Percentiles rank a stretch among this genome's conserved stretches.
These are phyloP conservation scores for Malassezia caprae DNA, from an alignment of 1,284 basidiomycete species.

Conservation along the genomic window DNA sequence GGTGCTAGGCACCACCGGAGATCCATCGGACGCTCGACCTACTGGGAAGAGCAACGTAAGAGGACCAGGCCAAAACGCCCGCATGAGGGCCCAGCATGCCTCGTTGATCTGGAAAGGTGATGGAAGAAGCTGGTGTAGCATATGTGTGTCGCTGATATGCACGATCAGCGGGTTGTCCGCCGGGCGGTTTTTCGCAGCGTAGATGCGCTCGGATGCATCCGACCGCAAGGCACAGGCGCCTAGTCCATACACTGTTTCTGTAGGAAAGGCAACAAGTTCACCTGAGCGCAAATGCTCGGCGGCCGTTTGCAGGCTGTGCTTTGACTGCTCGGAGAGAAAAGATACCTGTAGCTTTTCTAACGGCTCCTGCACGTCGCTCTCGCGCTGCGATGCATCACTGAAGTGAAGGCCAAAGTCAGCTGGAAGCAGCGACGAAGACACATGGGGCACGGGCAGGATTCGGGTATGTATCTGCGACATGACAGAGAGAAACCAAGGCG, in stretches of 20 bases:
- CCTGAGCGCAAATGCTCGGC: constrained; percentile 32
- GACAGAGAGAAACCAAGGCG: neutral
- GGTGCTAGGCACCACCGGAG: constrained; percentile 25
- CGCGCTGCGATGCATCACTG: neutral
- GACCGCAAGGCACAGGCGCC: constrained; percentile 66
- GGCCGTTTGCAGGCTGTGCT: constrained; percentile 29
- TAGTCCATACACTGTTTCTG: constrained; percentile 96
- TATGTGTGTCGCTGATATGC: constrained; percentile 74
- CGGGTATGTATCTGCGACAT: neutral
- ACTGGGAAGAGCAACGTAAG: constrained; percentile 80
- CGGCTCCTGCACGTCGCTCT: neutral
- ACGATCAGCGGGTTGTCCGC: constrained; percentile 96
- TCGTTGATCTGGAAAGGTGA: constrained; percentile 16
- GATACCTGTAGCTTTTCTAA: neutral
- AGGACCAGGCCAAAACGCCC: constrained; percentile 87
- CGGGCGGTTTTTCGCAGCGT: constrained; percentile 80
- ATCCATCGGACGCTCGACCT: constrained; percentile 1
- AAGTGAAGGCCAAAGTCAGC: constrained; percentile 9
- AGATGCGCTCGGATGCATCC: constrained; percentile 62
- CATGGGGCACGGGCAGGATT: neutral
- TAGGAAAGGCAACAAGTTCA: constrained; percentile 72
- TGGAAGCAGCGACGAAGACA: neutral
- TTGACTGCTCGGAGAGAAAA: constrained; percentile 22
- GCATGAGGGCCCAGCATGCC: constrained; percentile 51
- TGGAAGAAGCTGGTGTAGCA: constrained; percentile 59